Conservation (phyloP, 495 filamentous ascomycete species). For the Jackrogersella minutella region DNA sequence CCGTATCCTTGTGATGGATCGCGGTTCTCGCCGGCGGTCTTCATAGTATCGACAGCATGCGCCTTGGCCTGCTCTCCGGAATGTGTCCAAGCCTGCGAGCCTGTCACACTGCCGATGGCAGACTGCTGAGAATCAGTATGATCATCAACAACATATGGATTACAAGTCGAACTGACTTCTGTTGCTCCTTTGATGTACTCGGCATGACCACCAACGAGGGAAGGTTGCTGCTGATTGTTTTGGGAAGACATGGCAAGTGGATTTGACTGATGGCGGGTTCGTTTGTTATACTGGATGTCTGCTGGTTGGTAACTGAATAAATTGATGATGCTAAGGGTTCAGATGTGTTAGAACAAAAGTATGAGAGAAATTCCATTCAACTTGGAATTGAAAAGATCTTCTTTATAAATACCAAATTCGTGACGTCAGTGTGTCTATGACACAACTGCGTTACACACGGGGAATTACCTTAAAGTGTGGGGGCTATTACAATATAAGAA, state of each 20-base stretch:
- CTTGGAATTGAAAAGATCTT: too few species aligned
- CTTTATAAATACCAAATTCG: conserved; percentile 13
- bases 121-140: conserved; percentile 36
- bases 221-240: conserved; percentile 45
- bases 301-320: not conserved
- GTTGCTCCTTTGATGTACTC: conserved; percentile 58
- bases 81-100: conserved; percentile 54
- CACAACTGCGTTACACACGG: conserved; percentile 32
- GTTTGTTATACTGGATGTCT: not conserved
- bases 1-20: conserved; percentile 54
- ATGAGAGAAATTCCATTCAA: too few species aligned
- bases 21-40: conserved; percentile 50
- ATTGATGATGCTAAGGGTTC: not conserved
- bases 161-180: conserved; percentile 45
- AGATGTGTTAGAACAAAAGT: too few species aligned
- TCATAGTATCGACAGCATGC: conserved; percentile 52
- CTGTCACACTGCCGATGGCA: conserved; percentile 51
- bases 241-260: conserved; percentile 34
- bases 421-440: conserved; percentile 37
- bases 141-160: not conserved
- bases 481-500: conserved; percentile 2
- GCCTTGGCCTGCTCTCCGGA: conserved; percentile 58
- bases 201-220: conserved; percentile 53
- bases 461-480: conserved; percentile 30
- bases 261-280: not conserved